Evolutionary conservation across 2,329 filamentous ascomycete genomes (phyloP).

Genomic region (Sclerotinia sclerotiorum): DNA sequence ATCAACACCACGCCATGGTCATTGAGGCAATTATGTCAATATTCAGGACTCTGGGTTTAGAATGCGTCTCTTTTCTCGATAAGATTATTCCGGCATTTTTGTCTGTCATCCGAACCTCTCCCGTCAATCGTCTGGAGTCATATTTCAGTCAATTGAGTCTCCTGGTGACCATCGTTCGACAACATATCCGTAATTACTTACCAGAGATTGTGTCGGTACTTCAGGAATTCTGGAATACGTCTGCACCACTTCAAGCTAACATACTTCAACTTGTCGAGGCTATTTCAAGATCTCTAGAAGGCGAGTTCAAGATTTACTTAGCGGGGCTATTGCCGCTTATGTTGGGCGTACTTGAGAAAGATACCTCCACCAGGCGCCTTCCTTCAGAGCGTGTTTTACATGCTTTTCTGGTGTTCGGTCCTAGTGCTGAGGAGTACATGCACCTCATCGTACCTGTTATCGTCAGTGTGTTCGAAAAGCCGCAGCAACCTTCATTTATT

Average conservation of each 20-base stretch:
- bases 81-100: constrained; percentile 95
- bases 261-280: constrained; percentile 91
- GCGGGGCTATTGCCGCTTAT: constrained; percentile 87
- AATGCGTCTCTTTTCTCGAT: constrained; percentile 91
- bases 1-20: constrained; percentile 87
- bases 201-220: constrained; percentile 83
- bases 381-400: constrained; percentile 90
- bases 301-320: constrained; percentile 96
- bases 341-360: constrained; percentile 89
- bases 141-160: constrained; percentile 97
- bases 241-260: constrained; percentile 79
- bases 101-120: constrained; percentile 79
- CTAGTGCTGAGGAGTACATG: constrained; percentile 98
- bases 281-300: constrained; percentile 88
- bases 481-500: constrained; percentile 74
- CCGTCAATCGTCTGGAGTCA: constrained; percentile 77
- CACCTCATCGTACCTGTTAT: constrained; percentile 96
- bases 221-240: constrained; percentile 85
- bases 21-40: constrained; percentile 99
- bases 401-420: constrained; percentile 92
- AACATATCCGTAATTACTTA: constrained; percentile 91
- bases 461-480: constrained; percentile 89
- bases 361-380: constrained; percentile 70
- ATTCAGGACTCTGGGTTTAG: constrained; percentile 91
- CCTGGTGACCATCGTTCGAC: constrained; percentile 89